Evolutionary conservation across 2,329 filamentous ascomycete species (phyloP), one percentile per base, ranked within the genome.

Genomic region (Salinomyces thailandicus): DNA sequence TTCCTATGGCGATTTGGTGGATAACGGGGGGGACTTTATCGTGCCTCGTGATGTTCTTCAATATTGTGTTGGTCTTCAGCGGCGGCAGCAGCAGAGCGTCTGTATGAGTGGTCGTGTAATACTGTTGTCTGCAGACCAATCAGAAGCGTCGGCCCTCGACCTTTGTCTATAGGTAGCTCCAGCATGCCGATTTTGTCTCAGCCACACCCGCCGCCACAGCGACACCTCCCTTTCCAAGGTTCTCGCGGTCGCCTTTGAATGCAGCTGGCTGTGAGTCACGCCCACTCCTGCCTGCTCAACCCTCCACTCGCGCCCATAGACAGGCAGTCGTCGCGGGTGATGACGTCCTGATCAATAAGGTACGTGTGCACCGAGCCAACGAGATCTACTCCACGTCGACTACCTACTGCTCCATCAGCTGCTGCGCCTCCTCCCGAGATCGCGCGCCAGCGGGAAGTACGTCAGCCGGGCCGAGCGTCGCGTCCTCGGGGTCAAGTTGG

Each of bases 1-100:
- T 30, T 13, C 26, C 5, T 20, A 34, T 7, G 26, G 32, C 6
- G 38, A 36, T 32, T 24, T 18, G 15, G 12, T 37, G 16, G 37
- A 48, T 31, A 33, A 16, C 11, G 27, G 41, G 33, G 45, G 39
- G n/a, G 43, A 44, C 24, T 26, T 48, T 28, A 28, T 43, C 5
- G 33, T 26, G 11, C 31, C 5, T 16, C 9, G 3, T 18, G n/a
- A 30, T 35, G 18, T 36, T 15, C 12, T 33, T 29, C 43, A 43
- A 34, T 26, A 36, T n/a, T 20, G 13, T 12, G 14, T n/a, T 11
- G 12, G 28, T n/a, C n/a, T 17, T 16, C 34, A 36, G 37, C 37
- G 34, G 34, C 31, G n/a, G 22, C 22, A 26, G 22, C 9, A n/a
- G 22, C 22, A 26, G n/a, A 26, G n/a, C 20, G 7, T 24, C n/a